phyloP scores from a whole-genome alignment of 345 rosid species.

The Melaleuca quinquenervia region DNA sequence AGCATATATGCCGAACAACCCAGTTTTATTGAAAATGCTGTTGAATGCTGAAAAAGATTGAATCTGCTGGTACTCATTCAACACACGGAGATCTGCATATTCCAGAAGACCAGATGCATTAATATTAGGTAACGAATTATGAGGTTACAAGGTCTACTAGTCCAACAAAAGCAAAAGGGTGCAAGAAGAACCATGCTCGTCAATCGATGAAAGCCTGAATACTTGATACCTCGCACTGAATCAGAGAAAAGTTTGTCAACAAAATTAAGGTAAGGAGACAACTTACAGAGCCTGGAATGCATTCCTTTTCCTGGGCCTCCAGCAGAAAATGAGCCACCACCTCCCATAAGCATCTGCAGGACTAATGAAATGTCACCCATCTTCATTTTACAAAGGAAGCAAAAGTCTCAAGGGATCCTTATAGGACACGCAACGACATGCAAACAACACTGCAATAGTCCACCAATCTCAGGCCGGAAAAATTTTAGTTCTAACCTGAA shows the following conservation, averaged over 20 bases:
- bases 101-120: background rate
- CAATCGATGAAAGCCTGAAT: background rate
- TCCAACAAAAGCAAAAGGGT: background rate
- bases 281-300: slow-evolving; percentile 93
- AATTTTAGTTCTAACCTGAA: slow-evolving; percentile 45
- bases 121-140: background rate
- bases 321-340: slow-evolving; percentile 94
- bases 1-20: slow-evolving; percentile 74
- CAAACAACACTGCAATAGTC: background rate
- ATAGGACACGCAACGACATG: background rate
- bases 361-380: background rate
- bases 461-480: background rate
- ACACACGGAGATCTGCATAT: slow-evolving; percentile 54
- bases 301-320: slow-evolving; percentile 99
- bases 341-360: slow-evolving; percentile 91
- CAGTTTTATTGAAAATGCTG: slow-evolving; percentile 66
- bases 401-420: background rate
- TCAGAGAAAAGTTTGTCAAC: background rate
- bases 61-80: slow-evolving; percentile 59
- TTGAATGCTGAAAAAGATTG: slow-evolving; percentile 80
- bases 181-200: background rate
- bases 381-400: background rate
- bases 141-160: background rate
- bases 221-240: background rate
- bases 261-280: background rate